phyloP scores from a whole-genome alignment of 257 asterid species.

The Nemophila menziesii region DNA sequence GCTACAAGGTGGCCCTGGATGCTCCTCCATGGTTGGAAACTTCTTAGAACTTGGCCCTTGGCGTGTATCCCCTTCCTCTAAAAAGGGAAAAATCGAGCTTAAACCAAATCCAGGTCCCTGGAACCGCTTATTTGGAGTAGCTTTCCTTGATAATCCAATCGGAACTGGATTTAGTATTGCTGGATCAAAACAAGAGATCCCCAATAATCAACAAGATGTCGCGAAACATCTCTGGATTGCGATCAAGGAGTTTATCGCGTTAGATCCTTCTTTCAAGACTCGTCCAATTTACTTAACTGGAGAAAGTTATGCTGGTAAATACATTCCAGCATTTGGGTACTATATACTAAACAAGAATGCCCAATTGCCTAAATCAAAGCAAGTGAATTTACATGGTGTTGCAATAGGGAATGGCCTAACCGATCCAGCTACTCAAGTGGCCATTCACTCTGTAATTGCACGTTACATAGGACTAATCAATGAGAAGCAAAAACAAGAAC shows the following conservation, averaged over 20 bases:
- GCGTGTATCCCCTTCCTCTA: constrained; percentile 24
- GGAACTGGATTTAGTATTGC: constrained; percentile 72
- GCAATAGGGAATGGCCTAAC: constrained; percentile 88
- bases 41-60: constrained; percentile 73
- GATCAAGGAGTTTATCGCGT: constrained; percentile 29
- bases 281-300: constrained; percentile 64
- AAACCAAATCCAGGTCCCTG: constrained; percentile 47
- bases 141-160: constrained; percentile 75
- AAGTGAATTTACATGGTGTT: constrained; percentile 51
- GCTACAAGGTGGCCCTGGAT: constrained; percentile 93
- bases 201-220: constrained; percentile 45
- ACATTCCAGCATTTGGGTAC: constrained; percentile 59
- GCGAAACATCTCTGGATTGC: constrained; percentile 54
- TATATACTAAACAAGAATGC: constrained; percentile 41
- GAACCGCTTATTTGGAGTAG: constrained; percentile 57
- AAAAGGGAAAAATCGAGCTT: constrained; percentile 14
- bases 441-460: constrained; percentile 36
- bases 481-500: constrained; percentile 28
- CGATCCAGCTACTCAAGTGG: constrained; percentile 68
- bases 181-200: constrained; percentile 48
- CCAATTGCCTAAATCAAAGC: constrained; percentile 14
- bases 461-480: constrained; percentile 53
- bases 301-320: constrained; percentile 79
- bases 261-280: constrained; percentile 28
- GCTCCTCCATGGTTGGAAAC: constrained; percentile 70